Percentiles rank a stretch among this genome's conserved stretches.
Conservation (phyloP, 2,329 filamentous ascomycete genomes). For the Zasmidium angulare region DNA sequence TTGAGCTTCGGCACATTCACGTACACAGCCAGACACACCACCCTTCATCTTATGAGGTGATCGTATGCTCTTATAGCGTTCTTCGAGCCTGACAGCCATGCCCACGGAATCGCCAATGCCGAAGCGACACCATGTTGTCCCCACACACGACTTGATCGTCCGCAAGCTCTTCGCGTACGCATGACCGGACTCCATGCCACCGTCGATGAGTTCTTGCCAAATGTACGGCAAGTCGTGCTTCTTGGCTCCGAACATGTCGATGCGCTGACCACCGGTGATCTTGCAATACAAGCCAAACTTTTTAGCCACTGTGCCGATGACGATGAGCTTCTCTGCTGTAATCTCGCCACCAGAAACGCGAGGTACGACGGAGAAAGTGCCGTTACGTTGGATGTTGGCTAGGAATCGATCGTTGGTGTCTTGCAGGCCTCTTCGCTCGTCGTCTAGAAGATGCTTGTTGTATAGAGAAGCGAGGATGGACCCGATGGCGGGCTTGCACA, state of each 20-base stretch:
- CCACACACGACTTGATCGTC: constrained; percentile 90
- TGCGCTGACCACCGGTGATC: constrained; percentile 87
- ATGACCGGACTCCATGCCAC: constrained; percentile 86
- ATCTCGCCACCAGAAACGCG: constrained; percentile 83
- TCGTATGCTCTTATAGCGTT: constrained; percentile 90
- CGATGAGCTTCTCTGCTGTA: constrained; percentile 79
- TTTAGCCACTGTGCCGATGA: constrained; percentile 80
- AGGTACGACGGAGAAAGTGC: constrained; percentile 85
- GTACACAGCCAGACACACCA: constrained; percentile 85
- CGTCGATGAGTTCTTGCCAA: constrained; percentile 76
- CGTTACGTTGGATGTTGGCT: constrained; percentile 87
- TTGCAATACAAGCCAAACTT: constrained; percentile 85
- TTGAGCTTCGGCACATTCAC: constrained; percentile 89
- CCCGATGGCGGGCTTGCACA: constrained; percentile 79
- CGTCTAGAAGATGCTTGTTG: constrained; percentile 79
- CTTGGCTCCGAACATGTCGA: constrained; percentile 88
- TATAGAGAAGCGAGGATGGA: constrained; percentile 79
- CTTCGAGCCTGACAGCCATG: constrained; percentile 82
- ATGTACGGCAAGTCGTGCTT: constrained; percentile 83
- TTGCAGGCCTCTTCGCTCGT: constrained; percentile 70
- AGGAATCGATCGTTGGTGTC: constrained; percentile 89
- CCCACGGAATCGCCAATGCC: constrained; percentile 88
- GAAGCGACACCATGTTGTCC: constrained; percentile 86
- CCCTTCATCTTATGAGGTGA: constrained; percentile 83
- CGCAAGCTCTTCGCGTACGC: constrained; percentile 86